These are phyloP conservation scores for Geotrichum restrictum DNA, from an alignment of 1,139 yeast species.

Conservation along the genomic window DNA sequence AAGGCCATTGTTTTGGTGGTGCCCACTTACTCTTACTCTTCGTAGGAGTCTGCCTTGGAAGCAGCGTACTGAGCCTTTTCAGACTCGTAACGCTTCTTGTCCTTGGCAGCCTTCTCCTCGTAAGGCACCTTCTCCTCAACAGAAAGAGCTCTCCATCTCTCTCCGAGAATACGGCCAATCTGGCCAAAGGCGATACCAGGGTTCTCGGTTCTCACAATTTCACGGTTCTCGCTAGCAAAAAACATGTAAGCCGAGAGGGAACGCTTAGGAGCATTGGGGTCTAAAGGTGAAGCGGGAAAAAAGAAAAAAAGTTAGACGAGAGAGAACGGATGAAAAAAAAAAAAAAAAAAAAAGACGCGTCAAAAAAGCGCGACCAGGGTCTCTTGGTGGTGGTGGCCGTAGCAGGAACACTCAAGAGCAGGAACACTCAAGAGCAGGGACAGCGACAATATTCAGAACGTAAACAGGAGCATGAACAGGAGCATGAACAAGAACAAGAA, in stretches of 20 bases:
- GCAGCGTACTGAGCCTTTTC: slow-evolving; percentile 79
- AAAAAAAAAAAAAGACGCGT: slow-evolving; percentile 1
- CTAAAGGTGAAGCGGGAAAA: slow-evolving; percentile 37
- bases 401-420: too few relatives aligned
- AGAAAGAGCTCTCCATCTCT: slow-evolving; percentile 87
- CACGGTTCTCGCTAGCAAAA: slow-evolving; percentile 97
- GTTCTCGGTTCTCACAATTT: slow-evolving; percentile 87
- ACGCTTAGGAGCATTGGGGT: slow-evolving; percentile 99
- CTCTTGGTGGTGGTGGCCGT: not conserved
- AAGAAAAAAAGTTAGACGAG: not conserved
- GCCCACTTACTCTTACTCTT: slow-evolving; percentile 25
- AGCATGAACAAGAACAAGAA: too few relatives aligned
- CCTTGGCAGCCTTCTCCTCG: slow-evolving; percentile 89
- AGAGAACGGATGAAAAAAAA: not conserved
- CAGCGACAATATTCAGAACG: too few relatives aligned
- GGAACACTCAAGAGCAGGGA: too few relatives aligned
- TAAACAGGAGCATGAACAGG: too few relatives aligned
- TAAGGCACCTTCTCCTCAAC: slow-evolving; percentile 82
- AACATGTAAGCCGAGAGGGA: slow-evolving; percentile 97
- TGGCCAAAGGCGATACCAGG: slow-evolving; percentile 86
- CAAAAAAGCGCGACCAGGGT: not conserved
- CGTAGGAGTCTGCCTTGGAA: slow-evolving; percentile 30
- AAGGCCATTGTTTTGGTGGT: too few relatives aligned
- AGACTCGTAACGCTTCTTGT: slow-evolving; percentile 94
- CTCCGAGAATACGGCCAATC: slow-evolving; percentile 63